phyloP scores from a whole-genome alignment of 257 asterid species.

The Parsonsia alboflavescens region DNA sequence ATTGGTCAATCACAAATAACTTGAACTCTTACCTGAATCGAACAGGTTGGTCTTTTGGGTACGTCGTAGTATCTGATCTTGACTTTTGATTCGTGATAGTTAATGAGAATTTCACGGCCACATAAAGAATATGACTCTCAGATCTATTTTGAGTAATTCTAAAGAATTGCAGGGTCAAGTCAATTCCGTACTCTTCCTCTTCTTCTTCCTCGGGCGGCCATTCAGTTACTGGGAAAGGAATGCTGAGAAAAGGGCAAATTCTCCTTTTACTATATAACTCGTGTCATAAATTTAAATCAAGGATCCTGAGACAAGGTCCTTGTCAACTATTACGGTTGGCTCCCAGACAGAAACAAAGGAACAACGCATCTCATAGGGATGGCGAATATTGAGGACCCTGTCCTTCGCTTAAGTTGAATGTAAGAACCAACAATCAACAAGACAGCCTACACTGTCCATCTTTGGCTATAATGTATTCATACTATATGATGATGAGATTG shows the following conservation, averaged over 20 bases:
- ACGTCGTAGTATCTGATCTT: neutral
- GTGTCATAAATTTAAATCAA: neutral
- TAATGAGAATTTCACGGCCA: neutral
- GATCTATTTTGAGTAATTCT: neutral
- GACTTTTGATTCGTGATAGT: neutral
- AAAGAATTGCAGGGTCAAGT: neutral
- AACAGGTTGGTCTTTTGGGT: neutral
- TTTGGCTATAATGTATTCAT: neutral
- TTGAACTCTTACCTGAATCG: neutral
- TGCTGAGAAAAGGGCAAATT: neutral
- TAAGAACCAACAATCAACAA: conserved; percentile 14
- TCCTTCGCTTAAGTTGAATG: conserved; percentile 18
- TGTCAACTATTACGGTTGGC: conserved; percentile 7
- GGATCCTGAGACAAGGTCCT: neutral
- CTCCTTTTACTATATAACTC: neutral
- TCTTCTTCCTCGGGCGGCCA: too few relatives aligned
- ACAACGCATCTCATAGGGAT: conserved; percentile 19
- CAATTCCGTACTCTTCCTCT: conserved; percentile 7
- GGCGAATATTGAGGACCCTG: conserved; percentile 20
- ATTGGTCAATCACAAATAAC: neutral
- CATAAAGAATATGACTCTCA: neutral
- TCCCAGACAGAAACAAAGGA: conserved; percentile 12
- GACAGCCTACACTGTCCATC: conserved; percentile 15
- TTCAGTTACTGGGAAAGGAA: neutral
- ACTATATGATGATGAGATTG: neutral